Evolutionary conservation across 2,329 filamentous ascomycete species (phyloP).

Genomic region (Pseudocercospora fuligena): DNA sequence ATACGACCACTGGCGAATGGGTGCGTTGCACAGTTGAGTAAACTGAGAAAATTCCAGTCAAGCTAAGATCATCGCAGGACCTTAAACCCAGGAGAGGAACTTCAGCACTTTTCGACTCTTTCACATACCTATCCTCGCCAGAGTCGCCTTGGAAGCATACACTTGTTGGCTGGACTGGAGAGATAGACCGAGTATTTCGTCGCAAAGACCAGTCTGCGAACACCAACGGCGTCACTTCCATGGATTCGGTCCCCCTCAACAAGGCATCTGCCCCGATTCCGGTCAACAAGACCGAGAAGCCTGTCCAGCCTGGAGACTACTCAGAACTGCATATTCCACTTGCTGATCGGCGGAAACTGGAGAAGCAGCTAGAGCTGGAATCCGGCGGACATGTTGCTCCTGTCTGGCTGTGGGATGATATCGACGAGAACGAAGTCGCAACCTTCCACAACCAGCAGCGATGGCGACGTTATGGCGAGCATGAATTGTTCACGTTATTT

Average conservation of each 20-base stretch:
- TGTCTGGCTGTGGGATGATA: slow-evolving; percentile 85
- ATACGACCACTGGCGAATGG: slow-evolving; percentile 60
- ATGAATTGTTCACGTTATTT: slow-evolving; percentile 88
- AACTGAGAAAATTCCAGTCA: not conserved
- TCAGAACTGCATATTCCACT: slow-evolving; percentile 74
- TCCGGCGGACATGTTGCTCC: slow-evolving; percentile 80
- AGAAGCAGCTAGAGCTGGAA: slow-evolving; percentile 73
- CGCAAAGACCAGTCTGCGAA: slow-evolving; percentile 26
- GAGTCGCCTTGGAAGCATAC: slow-evolving; percentile 88
- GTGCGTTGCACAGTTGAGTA: slow-evolving; percentile 43
- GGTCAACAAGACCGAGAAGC: slow-evolving; percentile 61
- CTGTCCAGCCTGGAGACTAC: slow-evolving; percentile 45
- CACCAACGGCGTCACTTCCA: slow-evolving; percentile 33
- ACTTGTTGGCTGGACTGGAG: slow-evolving; percentile 92
- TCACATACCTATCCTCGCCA: slow-evolving; percentile 83
- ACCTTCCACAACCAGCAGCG: slow-evolving; percentile 79
- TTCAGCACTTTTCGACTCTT: slow-evolving; percentile 90
- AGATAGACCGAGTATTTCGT: slow-evolving; percentile 54
- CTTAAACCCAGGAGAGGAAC: slow-evolving; percentile 80
- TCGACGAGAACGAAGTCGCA: slow-evolving; percentile 68
- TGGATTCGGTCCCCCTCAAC: slow-evolving; percentile 63
- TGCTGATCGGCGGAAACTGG: slow-evolving; percentile 73
- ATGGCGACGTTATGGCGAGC: slow-evolving; percentile 90
- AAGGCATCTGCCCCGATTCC: slow-evolving; percentile 81
- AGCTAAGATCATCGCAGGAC: slow-evolving; percentile 57